A percentile compares a stretch with the other conserved stretches of the same genome.
These are phyloP conservation scores for Fomitopsis betulina DNA, from an alignment of 1,284 basidiomycete genomes.

Conservation along the genomic window DNA sequence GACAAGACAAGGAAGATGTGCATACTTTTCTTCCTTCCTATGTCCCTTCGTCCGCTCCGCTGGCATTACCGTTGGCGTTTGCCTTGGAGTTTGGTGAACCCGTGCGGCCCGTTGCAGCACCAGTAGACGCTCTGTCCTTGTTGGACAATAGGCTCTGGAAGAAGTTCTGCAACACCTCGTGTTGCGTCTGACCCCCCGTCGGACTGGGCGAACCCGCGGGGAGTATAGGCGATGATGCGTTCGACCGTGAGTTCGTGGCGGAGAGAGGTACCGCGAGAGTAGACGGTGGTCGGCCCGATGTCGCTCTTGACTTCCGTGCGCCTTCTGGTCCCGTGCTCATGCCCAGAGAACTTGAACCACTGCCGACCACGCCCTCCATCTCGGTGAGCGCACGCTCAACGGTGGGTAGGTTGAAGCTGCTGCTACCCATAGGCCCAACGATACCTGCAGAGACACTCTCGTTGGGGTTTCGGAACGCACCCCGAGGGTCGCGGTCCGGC, in stretches of 20 bases:
- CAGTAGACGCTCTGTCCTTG: slow-evolving; percentile 45
- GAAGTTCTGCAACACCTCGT: slow-evolving; percentile 83
- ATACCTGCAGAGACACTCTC: slow-evolving; percentile 61
- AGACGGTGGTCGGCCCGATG: slow-evolving; percentile 18
- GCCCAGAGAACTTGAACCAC: slow-evolving; percentile 19
- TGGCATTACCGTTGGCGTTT: slow-evolving; percentile 29
- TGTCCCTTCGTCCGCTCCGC: slow-evolving; percentile 32
- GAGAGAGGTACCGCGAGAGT: slow-evolving; percentile 21
- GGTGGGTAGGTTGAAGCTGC: slow-evolving; percentile 76
- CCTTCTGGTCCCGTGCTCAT: slow-evolving; percentile 19
- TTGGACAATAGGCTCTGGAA: slow-evolving; percentile 72
- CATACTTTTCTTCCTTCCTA: slow-evolving; percentile 10
- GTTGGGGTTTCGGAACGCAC: slow-evolving; percentile 75
- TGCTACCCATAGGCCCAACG: slow-evolving; percentile 86
- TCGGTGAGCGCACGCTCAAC: slow-evolving; percentile 84
- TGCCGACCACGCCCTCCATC: slow-evolving; percentile 62
- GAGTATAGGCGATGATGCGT: slow-evolving; percentile 37
- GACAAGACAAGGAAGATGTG: slow-evolving; percentile 1
- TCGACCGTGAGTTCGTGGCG: slow-evolving; percentile 14
- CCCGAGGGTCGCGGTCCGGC: slow-evolving; percentile 81
- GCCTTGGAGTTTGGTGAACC: slow-evolving; percentile 16
- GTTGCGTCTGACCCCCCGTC: slow-evolving; percentile 58
- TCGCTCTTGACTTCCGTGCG: slow-evolving; percentile 20
- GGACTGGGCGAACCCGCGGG: slow-evolving; percentile 39
- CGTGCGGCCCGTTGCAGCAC: slow-evolving; percentile 16